Percentiles rank a stretch among this genome's conserved stretches.
phyloP scores from a whole-genome alignment of 768 basidiomycete genomes.

The Ramaria sp. region DNA sequence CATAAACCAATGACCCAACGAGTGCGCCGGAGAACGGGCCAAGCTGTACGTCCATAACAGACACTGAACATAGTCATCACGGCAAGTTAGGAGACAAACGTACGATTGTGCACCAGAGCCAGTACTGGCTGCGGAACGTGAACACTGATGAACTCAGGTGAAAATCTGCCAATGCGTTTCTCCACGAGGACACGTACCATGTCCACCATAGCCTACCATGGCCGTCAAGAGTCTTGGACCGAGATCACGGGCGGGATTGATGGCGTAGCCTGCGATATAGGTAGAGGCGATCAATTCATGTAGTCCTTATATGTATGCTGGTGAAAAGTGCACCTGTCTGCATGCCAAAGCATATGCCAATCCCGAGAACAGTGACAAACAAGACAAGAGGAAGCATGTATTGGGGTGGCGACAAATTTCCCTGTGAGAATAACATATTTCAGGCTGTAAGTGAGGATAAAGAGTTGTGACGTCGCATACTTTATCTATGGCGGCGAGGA shows the following conservation, averaged over 20 bases:
- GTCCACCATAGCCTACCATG: constrained; percentile 59
- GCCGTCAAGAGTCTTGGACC: constrained; percentile 59
- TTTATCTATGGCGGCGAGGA: constrained; percentile 45
- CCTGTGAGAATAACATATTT: constrained; percentile 18
- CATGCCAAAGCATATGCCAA: constrained; percentile 14
- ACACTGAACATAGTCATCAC: background rate
- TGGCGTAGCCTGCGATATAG: constrained; percentile 34
- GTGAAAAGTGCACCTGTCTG: too few relatives aligned
- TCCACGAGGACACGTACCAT: constrained; percentile 16
- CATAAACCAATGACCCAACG: constrained; percentile 44
- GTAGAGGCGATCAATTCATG: too few relatives aligned
- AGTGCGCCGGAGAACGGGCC: constrained; percentile 4
- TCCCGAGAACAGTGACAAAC: constrained; percentile 46
- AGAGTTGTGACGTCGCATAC: background rate
- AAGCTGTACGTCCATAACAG: background rate
- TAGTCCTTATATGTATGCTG: too few relatives aligned
- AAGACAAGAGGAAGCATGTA: constrained; percentile 45
- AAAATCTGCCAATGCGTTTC: background rate
- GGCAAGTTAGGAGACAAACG: constrained; percentile 31
- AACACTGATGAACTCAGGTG: constrained; percentile 8
- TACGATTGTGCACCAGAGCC: constrained; percentile 59
- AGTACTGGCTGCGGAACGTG: constrained; percentile 44
- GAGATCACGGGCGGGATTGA: constrained; percentile 66
- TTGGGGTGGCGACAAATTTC: constrained; percentile 35
- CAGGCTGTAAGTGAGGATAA: background rate